phyloP scores from a whole-genome alignment of 352 stramenopile genomes.

The Globisporangium yorkense region DNA sequence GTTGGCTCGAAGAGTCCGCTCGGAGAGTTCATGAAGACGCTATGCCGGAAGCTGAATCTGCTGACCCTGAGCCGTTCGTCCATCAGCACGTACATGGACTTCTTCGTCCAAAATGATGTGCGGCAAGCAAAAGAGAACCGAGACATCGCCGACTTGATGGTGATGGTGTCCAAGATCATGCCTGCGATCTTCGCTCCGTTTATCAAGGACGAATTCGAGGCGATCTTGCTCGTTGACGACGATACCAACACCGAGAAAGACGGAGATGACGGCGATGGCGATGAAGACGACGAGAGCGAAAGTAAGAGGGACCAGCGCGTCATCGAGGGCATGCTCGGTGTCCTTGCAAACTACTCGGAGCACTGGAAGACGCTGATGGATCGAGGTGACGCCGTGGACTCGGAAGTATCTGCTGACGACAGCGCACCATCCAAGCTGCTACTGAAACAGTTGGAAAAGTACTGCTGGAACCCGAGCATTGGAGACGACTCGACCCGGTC shows the following conservation, averaged over 20 bases:
- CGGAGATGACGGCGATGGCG: conserved; percentile 14
- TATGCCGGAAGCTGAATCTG: conserved; percentile 76
- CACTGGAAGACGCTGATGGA: conserved; percentile 28
- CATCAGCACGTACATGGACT: conserved; percentile 28
- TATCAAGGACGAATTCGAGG: conserved; percentile 40
- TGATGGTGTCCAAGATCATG: conserved; percentile 39
- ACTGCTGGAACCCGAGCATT: conserved; percentile 31
- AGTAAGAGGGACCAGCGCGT: conserved; percentile 35
- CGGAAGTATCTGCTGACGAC: conserved; percentile 17
- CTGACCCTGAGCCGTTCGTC: conserved; percentile 55
- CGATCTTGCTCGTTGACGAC: conserved; percentile 31
- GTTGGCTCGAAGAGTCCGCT: conserved; percentile 75
- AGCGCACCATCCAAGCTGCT: conserved; percentile 26
- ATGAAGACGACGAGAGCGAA: conserved; percentile 25
- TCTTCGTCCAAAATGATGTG: conserved; percentile 25
- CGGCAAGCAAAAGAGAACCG: conserved; percentile 40
- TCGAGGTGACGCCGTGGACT: conserved; percentile 6
- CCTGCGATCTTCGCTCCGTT: conserved; percentile 50
- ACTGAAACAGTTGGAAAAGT: conserved; percentile 36
- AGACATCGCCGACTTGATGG: conserved; percentile 44
- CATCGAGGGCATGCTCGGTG: conserved; percentile 37
- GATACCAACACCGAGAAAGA: conserved; percentile 3
- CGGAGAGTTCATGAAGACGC: conserved; percentile 73
- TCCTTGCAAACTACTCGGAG: conserved; percentile 50
- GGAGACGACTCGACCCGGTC: conserved; percentile 17